phyloP scores from a whole-genome alignment of 192 early-diverging fungal species.

The Coemansia sp. region DNA sequence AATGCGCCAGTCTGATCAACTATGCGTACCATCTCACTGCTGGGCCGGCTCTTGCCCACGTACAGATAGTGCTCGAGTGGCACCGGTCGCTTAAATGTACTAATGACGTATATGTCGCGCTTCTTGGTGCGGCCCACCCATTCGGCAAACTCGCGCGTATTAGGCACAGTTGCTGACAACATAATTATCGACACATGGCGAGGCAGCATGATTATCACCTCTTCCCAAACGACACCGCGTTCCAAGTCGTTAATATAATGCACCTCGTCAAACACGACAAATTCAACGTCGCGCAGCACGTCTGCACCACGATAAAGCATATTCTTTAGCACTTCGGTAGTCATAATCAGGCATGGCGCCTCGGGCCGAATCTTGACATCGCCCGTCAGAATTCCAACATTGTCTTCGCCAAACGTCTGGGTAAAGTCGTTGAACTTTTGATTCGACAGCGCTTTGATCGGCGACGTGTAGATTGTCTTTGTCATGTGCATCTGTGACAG shows the following conservation, averaged over 20 bases:
- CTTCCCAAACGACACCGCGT: slow-evolving; percentile 98
- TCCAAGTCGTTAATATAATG: slow-evolving; percentile 97
- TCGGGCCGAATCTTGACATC: slow-evolving; percentile 97
- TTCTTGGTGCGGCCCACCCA: slow-evolving; percentile 99
- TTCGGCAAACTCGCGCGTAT: slow-evolving; percentile 97
- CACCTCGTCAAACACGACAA: slow-evolving; percentile 99
- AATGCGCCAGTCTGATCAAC: slow-evolving; percentile 67
- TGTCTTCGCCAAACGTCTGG: slow-evolving; percentile 78
- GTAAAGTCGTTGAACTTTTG: slow-evolving; percentile 98
- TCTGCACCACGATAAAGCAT: slow-evolving; percentile 99
- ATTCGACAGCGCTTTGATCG: slow-evolving; percentile 98
- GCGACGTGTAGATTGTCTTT: slow-evolving; percentile 93
- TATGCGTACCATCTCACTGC: slow-evolving; percentile 84
- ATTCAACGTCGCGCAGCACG: slow-evolving; percentile 95
- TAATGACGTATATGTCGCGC: slow-evolving; percentile 97
- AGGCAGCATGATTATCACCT: slow-evolving; percentile 99
- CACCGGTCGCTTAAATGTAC: slow-evolving; percentile 87
- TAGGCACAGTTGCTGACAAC: slow-evolving; percentile 96
- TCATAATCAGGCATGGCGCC: slow-evolving; percentile 98
- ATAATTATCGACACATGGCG: slow-evolving; percentile 93
- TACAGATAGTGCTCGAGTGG: slow-evolving; percentile 95
- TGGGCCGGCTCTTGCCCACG: slow-evolving; percentile 48
- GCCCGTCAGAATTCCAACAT: slow-evolving; percentile 95
- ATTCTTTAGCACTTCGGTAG: slow-evolving; percentile 94
- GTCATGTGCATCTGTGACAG: slow-evolving; percentile 95